Base-by-base conservation (phyloP, 495 filamentous ascomycete species). In the Penicillium lagena region DNA sequence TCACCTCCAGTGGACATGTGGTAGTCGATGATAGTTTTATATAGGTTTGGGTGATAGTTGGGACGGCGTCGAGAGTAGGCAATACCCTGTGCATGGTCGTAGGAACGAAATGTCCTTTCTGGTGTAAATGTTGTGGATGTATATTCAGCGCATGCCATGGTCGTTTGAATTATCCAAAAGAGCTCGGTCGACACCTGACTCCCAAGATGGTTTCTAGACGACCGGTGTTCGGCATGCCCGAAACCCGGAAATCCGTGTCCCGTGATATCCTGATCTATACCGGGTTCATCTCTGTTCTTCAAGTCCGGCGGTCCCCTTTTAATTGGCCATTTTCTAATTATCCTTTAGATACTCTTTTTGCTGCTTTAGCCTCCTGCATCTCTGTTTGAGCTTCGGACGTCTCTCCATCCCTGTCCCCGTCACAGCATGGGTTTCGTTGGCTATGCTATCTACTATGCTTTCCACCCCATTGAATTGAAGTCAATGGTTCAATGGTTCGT, bases 401-500 rank as follows among this genome's bases (percentile, higher is more conserved):
- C 22, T 22, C 17, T 17, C 17, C 1, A 29, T 41, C 30, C 33
- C 39, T 28, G 22, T 43, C 31, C 36, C 11, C 13, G 12, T 35
- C 32, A n/a, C 22, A 31, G 17, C 44, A 83, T 84, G 80, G 67
- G 68, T 52, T 62, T 72, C 47, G 45, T 69, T 46, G 67, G 70
- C 27, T 76, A 84, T 50, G 63, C 82, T 50, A 49, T 86, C 49
- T 96, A 97, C 68, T 90, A 82, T 58, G 60, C 76, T 44, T 70
- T 87, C 49, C 93, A 96, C 62, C 81, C 85, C 7, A 70, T 76
- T 42, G 78, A 98, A 68, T 68, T 97, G 58, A 79, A 89, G 52
- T 70, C 84, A 28, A 89, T 98, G 35, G 71, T 96, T 40, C 93
- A 98, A 87, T 98, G 93, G 93, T 95, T 73, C 22, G 72, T 60